phyloP scores from a whole-genome alignment of 345 rosid genomes.

The Turnera subulata region DNA sequence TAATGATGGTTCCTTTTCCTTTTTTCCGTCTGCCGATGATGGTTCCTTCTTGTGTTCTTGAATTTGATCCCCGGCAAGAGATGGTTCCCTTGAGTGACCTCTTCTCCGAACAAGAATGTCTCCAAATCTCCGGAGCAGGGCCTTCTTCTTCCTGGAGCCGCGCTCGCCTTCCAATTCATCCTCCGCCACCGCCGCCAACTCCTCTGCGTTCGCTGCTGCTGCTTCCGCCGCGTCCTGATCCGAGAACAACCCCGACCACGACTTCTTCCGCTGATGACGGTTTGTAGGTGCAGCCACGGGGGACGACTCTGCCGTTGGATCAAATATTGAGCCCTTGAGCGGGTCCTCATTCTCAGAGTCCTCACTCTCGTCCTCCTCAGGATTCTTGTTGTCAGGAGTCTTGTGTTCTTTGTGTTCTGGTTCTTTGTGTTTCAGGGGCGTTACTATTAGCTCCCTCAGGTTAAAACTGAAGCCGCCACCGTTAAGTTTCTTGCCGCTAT shows the following conservation, averaged over 20 bases:
- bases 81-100: neutral
- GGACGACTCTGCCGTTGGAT: constrained; percentile 44
- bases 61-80: neutral
- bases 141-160: constrained; percentile 59
- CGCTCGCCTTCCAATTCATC: constrained; percentile 52
- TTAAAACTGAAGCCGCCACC: constrained; percentile 46
- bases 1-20: no score
- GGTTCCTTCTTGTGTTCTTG: neutral
- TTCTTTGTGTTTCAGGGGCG: constrained; percentile 38
- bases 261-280: constrained; percentile 41
- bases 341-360: constrained; percentile 34
- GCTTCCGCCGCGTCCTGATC: constrained; percentile 41
- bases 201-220: constrained; percentile 40
- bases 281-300: constrained; percentile 15
- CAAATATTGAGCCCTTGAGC: constrained; percentile 73
- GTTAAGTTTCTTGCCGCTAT: constrained; percentile 25
- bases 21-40: neutral
- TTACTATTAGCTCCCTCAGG: constrained; percentile 49
- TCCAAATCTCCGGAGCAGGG: constrained; percentile 66
- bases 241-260: constrained; percentile 25
- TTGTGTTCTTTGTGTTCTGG: constrained; percentile 22
- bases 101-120: constrained; percentile 52
- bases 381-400: constrained; percentile 11
- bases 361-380: constrained; percentile 15
- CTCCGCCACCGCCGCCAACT: constrained; percentile 2